Evolutionary conservation across 495 filamentous ascomycete species (phyloP).

Genomic region (Terfezia boudieri): DNA sequence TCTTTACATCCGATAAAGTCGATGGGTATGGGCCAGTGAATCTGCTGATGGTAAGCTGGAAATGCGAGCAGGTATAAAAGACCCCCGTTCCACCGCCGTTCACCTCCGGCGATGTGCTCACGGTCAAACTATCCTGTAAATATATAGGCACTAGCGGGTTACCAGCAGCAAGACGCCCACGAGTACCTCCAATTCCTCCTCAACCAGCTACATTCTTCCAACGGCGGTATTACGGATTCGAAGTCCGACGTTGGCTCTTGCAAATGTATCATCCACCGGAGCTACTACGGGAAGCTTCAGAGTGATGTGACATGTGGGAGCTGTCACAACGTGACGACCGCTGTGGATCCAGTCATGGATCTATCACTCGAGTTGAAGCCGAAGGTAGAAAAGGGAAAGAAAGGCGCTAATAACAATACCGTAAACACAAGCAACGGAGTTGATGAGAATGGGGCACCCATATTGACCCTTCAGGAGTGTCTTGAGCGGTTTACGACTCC

Average conservation of each 20-base stretch:
- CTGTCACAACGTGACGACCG: constrained; percentile 53
- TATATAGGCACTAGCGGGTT: constrained; percentile 58
- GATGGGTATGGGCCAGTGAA: constrained; percentile 67
- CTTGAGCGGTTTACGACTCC: constrained; percentile 55
- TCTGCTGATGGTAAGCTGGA: constrained; percentile 61
- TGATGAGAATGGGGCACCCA: constrained; percentile 14
- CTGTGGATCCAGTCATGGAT: constrained; percentile 68
- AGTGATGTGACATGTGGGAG: constrained; percentile 70
- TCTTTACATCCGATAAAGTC: constrained; percentile 55
- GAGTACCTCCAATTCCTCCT: constrained; percentile 87
- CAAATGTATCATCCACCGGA: constrained; percentile 69
- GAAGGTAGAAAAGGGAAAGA: constrained; percentile 20
- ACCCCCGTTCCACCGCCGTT: background rate
- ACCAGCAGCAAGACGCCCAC: constrained; percentile 83
- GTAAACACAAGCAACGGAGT: constrained; percentile 8
- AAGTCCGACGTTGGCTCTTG: constrained; percentile 40
- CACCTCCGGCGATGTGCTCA: background rate
- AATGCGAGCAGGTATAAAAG: constrained; percentile 32
- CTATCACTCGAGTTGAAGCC: constrained; percentile 41
- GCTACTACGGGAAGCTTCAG: constrained; percentile 69
- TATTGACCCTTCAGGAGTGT: constrained; percentile 47
- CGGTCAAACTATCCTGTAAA: constrained; percentile 22
- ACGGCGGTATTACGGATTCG: constrained; percentile 32
- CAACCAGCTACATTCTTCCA: constrained; percentile 57
- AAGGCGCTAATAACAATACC: constrained; percentile 6